Percentiles rank a stretch among this genome's conserved stretches.
Conservation (phyloP, 768 basidiomycete genomes). For the Lepiota brunneoincarnata region DNA sequence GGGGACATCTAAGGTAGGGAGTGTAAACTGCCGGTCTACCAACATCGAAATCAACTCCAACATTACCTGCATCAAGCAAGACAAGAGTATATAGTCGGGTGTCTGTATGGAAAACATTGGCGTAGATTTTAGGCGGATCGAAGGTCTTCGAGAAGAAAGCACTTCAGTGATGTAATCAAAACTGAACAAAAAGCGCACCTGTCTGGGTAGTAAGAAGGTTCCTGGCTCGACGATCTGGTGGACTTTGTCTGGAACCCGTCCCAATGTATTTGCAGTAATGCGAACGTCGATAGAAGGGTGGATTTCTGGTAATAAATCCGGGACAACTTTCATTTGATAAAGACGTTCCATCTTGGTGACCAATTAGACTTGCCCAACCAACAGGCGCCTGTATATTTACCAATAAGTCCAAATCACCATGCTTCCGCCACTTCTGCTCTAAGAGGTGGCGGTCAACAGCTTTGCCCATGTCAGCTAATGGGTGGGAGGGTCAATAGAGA, state of each 20-base stretch:
- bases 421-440: conserved; percentile 83
- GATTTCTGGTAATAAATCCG: conserved; percentile 75
- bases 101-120: conserved; percentile 81
- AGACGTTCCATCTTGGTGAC: conserved; percentile 82
- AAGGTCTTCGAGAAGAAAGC: conserved; percentile 46
- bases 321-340: conserved; percentile 87
- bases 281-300: conserved; percentile 75
- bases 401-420: conserved; percentile 80
- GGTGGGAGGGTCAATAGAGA: not conserved
- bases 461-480: conserved; percentile 62
- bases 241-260: conserved; percentile 31
- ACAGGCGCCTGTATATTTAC: conserved; percentile 41
- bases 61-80: conserved; percentile 79
- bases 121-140: conserved; percentile 59
- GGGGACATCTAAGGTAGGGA: conserved; percentile 66
- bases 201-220: conserved; percentile 58
- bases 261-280: conserved; percentile 42
- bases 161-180: not conserved
- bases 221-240: conserved; percentile 66
- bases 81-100: conserved; percentile 83
- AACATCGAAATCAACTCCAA: not conserved
- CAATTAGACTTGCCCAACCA: not conserved
- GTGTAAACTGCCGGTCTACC: conserved; percentile 9
- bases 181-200: conserved; percentile 40
- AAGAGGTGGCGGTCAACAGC: conserved; percentile 74